phyloP scores from a whole-genome alignment of 2,329 filamentous ascomycete species.

The Colletotrichum brevisporum region DNA sequence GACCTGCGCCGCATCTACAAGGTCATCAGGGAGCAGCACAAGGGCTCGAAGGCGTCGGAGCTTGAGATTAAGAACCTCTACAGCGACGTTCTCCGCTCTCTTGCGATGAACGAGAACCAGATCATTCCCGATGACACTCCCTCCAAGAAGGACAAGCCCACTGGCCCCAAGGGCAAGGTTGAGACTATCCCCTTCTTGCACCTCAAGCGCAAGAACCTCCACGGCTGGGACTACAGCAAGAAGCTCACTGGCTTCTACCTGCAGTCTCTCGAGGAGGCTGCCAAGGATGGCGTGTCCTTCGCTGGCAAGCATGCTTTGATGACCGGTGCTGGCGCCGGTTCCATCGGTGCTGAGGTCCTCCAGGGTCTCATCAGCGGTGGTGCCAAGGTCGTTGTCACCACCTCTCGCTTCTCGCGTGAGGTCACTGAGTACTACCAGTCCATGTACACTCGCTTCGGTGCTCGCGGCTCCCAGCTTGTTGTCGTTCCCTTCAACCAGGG shows the following conservation, averaged over 20 bases:
- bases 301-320: conserved; percentile 96
- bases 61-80: conserved; percentile 97
- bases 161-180: conserved; percentile 85
- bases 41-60: conserved; percentile 95
- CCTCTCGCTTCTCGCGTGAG: conserved; percentile 94
- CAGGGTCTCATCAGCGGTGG: conserved; percentile 97
- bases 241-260: conserved; percentile 95
- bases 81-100: conserved; percentile 91
- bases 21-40: conserved; percentile 98
- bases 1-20: conserved; percentile 97
- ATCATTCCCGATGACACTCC: conserved; percentile 87
- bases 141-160: conserved; percentile 62
- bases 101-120: conserved; percentile 98
- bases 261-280: conserved; percentile 90
- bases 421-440: conserved; percentile 99
- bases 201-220: conserved; percentile 91
- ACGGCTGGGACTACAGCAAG: conserved; percentile 99
- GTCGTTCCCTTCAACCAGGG: conserved; percentile 99
- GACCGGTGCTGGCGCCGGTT: conserved; percentile 98
- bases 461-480: conserved; percentile 94
- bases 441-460: conserved; percentile 96
- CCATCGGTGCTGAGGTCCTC: conserved; percentile 96
- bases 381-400: conserved; percentile 96
- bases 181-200: conserved; percentile 99
- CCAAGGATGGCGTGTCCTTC: conserved; percentile 89